Conservation (phyloP, 176 grass and related monocot genomes). For the Chrysopogon serrulatus region DNA sequence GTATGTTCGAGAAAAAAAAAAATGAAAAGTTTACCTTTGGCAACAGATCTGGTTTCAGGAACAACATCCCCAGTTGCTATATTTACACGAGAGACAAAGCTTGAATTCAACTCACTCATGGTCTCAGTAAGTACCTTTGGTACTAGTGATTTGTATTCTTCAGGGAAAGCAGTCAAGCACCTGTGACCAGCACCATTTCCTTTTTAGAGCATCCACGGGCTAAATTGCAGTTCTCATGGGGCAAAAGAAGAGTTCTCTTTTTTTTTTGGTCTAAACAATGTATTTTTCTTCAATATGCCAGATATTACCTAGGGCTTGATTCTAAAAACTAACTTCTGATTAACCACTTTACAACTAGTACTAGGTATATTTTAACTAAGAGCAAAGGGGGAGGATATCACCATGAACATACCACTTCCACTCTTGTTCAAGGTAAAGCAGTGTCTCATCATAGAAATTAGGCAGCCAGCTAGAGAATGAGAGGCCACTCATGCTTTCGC, state of each 20-base stretch:
- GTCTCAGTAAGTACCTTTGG: conserved; percentile 85
- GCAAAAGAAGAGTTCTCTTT: background rate
- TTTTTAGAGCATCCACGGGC: background rate
- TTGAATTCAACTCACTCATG: conserved; percentile 79
- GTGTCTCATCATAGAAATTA: conserved; percentile 97
- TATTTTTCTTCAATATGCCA: background rate
- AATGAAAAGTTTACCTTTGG: conserved; percentile 84
- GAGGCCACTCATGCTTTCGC: conserved; percentile 47
- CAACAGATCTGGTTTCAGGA: conserved; percentile 89
- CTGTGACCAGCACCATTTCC: conserved; percentile 40
- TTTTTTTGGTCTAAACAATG: background rate
- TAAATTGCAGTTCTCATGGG: background rate
- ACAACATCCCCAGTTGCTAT: conserved; percentile 93
- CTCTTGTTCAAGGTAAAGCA: conserved; percentile 98
- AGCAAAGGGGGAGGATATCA: conserved; percentile 22
- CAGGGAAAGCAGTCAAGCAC: conserved; percentile 88
- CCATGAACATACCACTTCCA: conserved; percentile 95
- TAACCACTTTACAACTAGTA: conserved; percentile 12
- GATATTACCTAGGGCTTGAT: too few species aligned
- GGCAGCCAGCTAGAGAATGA: conserved; percentile 94
- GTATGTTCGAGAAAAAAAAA: too few species aligned
- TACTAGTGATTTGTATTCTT: conserved; percentile 89
- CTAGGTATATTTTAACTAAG: background rate
- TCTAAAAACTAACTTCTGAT: background rate
- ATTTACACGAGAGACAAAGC: conserved; percentile 82